Evolutionary conservation across 805 yeast genomes (phyloP), one percentile per base, ranked within the genome.

Genomic region (Clavispora santaluciae): DNA sequence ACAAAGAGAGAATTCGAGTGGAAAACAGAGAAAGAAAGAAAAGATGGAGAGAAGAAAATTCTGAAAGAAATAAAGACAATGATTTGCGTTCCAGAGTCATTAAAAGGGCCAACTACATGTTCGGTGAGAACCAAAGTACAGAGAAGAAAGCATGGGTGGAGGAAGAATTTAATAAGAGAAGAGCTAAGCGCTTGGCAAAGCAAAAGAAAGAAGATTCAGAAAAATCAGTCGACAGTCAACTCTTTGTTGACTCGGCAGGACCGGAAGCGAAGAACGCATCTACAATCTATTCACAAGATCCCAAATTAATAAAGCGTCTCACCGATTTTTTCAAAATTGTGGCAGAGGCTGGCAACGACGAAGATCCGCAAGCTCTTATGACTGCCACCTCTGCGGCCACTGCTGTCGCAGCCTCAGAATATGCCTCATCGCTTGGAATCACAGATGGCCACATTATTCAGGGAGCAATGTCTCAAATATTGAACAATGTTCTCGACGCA

Each of bases 21-120:
- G 90, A 80, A 36, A 87, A 87, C 54, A 68, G 95, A 36, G 86
- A 80, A 40, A 68, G 95, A 16, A 87, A 87, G 64, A 81, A 84
- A 63, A 75, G 77, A 49, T 87, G 95, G 95, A 72, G 95, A 54
- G 90, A 80, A 48, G 81, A 78, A 21, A 88, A 91, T 56, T 75
- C 77, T 7, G 83, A 83, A 44, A 72, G 93, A 49, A 90, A 90
- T 60, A 83, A 86, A 64, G 96, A 89, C 59, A 83, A 87, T 53
- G 98, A 91, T 56, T 67, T 91, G 40, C 72, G 95, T 39, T 78
- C 86, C 0, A 70, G 98, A 41, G 81, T 91, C 16, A 73, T 76
- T 48, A 83, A 82, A 49, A 70, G 93, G 30, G 96, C 97, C 0
- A 68, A 65, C 28, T 64, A 62, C 15, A 63, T 83, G 50, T 89